Evolutionary conservation across 139 green algal genomes (phyloP), one percentile per base, ranked within the genome.

Genomic region (Coccomyxa sp.): DNA sequence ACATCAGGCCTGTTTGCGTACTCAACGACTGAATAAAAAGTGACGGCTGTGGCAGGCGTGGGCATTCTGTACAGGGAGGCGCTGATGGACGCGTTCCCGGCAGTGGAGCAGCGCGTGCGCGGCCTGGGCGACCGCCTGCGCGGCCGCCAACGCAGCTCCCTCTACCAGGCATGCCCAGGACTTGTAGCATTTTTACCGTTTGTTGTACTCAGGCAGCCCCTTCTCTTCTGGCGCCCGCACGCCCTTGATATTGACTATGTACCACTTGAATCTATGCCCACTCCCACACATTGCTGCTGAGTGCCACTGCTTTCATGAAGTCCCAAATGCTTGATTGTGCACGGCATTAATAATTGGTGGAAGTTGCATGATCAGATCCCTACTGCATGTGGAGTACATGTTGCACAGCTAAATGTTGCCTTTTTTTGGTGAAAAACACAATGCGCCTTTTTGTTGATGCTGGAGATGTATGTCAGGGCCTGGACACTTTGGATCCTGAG

Each of bases 401-500:
- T n/a, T n/a, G n/a, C n/a, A n/a, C n/a, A n/a, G n/a, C n/a, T n/a
- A n/a, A n/a, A n/a, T n/a, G n/a, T n/a, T n/a, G n/a, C n/a, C n/a
- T n/a, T n/a, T n/a, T n/a, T n/a, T n/a, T n/a, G n/a, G n/a, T n/a
- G n/a, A n/a, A n/a, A n/a, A n/a, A n/a, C n/a, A n/a, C n/a, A n/a
- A n/a, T n/a, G n/a, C n/a, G n/a, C n/a, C n/a, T n/a, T n/a, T n/a
- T 71, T 21, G 63, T 71, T 11, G 76, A 59, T 51, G 38, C 38
- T 51, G 7, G 38, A 11, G 3, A 11, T 30, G 74, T 21, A 1
- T 18, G 76, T 25, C 57, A 71, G 14, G 77, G 77, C 0, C 77
- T 81, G 45, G 77, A 71, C 21, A 23, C 31, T 12, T 45, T 81
- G 18, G 77, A 81, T 45, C 77, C 77, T 25, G 77, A 81, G 77